Base-by-base conservation (phyloP, 2,329 filamentous ascomycete genomes). In the Arachnopeziza araneosa region DNA sequence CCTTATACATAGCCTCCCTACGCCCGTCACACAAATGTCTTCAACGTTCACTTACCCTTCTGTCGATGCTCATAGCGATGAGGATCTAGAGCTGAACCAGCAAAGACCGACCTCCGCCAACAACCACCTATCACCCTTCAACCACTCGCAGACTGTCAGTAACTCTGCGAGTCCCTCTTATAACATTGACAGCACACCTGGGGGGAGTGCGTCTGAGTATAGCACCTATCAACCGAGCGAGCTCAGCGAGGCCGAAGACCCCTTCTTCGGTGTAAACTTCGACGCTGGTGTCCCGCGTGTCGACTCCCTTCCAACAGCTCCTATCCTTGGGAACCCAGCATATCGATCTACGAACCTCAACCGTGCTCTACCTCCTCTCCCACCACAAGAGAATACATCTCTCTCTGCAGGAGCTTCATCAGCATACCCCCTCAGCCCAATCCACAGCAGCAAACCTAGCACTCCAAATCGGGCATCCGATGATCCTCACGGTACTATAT, bases 221-320 rank as follows among this genome's bases (percentile, higher is more conserved):
- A 72, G 68, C 59, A 66, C 63, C 50, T 69, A 69, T 59, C 66
- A 68, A 26, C 61, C 63, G 21, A 71, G 69, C 57, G 70, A 72
- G 26, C 64, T 67, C 58, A 66, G 65, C 55, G 68, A 70, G 8
- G 44, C 66, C 24, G 68, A 69, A 26, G 71, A 73, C 61, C 65
- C 66, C 30, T 73, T 70, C 66, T 68, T 70, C 50, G 70, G 70
- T 10, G 70, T 72, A n/a, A 68, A 72, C 65, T 72, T 72, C 52
- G 67, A 68, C 63, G 67, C 64, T 32, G 66, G 66, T 22, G 36
- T 44, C 10, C 12, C 36, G 6, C 64, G 66, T 64, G 64, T 64
- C 21, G 66, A 70, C 53, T 68, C 65, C 5, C 44, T 68, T 14
- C 36, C 36, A 3, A 60, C 62, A 21, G 54, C 55, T 24, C 44